Evolutionary conservation across 331 rosid genomes (phyloP), one percentile per base, ranked within the genome.

Genomic region (Erythrophleum ivorense): DNA sequence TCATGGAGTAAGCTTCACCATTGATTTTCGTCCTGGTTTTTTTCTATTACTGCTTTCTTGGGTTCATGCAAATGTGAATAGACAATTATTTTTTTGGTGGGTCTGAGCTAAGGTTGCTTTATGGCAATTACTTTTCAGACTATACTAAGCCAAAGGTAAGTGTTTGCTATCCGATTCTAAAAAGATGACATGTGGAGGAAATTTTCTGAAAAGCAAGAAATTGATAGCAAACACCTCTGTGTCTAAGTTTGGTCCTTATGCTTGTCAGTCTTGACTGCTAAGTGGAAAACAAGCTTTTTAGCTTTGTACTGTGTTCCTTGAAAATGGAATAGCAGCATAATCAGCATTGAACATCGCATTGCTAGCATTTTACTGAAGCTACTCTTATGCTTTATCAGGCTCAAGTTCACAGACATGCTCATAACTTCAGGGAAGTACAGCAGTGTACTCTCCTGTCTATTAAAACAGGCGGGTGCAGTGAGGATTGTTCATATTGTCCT

Each of bases 391-490:
- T 73, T 81, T 77, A 40, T 80, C 81, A 95, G 99, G 99, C 98
- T 80, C 97, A 93, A 86, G 99, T 95, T 88, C 99, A 95, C 71
- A 91, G 98, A 62, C 90, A 91, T 52, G 89, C 97, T 55, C 99
- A 95, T 84, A 95, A 95, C 84, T 95, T 95, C 19, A 90, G 97
- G 82, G 94, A 95, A 92, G 99, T 95, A 83, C 99, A 95, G 82
- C 98, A 95, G 84, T 95, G 99, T 81, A 95, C 99, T 76, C 97
- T 95, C 29, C 88, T 95, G 36, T 95, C 99, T 55, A 91, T 95
- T 54, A 95, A 95, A 90, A 95, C 99, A 3, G 99, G 99, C 40
- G 99, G 99, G 34, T 95, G 99, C 71, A 95, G 99, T 88, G 99
- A 95, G 86, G 98, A 95, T 81, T 95, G 99, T 70, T 93, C 99